Evolutionary conservation across 192 early-diverging fungal species (phyloP), one percentile per base, ranked within the genome.

Genomic region (Rhizoclosmatium globosum): DNA sequence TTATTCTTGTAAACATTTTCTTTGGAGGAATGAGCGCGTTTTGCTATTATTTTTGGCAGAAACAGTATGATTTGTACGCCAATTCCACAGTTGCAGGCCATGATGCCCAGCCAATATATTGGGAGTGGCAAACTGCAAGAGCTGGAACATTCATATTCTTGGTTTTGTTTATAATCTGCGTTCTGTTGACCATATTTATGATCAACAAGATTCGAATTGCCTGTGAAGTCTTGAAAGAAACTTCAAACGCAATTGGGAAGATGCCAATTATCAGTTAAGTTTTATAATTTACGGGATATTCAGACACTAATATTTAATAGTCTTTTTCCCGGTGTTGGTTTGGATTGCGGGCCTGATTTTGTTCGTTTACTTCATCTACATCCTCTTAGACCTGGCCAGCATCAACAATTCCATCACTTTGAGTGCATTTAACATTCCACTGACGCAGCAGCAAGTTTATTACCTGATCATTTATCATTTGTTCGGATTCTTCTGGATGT

Each of bases 401-500:
- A 82, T 82, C 70, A 64, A 68, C 57, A 53, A 42, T 1, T 66
- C 68, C 2, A 17, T 75, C 48, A 80, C 59, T 41, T 64, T 76
- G 47, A 64, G 19, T 44, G 82, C 71, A 19, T 61, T 77, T 17
- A 72, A 77, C 47, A 44, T 82, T 2, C 56, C n/a, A 71, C 38
- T 71, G n/a, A 46, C n/a, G 31, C 41, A 31, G 78, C 61, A 9
- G 21, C 41, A 43, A 42, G 61, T 82, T 19, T 64, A 81, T 57
- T 85, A 85, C 66, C 58, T 86, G n/a, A 73, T 84, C 23, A 58
- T 83, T 41, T 89, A 88, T 72, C 89, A 89, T 76, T 59, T 84
- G 17, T 87, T 89, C 80, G 89, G 89, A 19, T 89, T 89, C 81
- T 79, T 91, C 42, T 91, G 89, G 89, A 68, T 48, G 15, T 80